phyloP scores from a whole-genome alignment of 495 filamentous ascomycete genomes.

The Aspergillus nidulans region DNA sequence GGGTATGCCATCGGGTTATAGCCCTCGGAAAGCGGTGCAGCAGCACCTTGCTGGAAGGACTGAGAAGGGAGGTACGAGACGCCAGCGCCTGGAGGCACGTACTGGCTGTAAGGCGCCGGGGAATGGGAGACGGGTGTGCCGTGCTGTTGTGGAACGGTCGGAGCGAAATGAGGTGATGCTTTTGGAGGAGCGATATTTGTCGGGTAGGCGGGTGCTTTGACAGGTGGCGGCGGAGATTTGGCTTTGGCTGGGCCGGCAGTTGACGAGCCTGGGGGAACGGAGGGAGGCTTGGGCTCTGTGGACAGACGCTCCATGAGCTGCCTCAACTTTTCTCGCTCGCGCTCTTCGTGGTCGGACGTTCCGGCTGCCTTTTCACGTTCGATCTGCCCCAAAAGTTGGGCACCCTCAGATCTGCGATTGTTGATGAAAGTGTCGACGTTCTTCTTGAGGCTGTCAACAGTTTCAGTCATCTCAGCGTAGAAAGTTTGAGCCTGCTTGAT shows the following conservation, averaged over 20 bases:
- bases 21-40: constrained; percentile 41
- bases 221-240: constrained; percentile 43
- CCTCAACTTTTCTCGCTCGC: constrained; percentile 77
- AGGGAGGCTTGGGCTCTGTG: constrained; percentile 56
- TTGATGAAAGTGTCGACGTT: constrained; percentile 96
- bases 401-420: constrained; percentile 87
- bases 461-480: constrained; percentile 94
- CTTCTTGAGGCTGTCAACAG: constrained; percentile 88
- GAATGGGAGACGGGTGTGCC: constrained; percentile 35
- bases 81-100: constrained; percentile 26
- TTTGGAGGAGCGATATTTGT: constrained; percentile 33
- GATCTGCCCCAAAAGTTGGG: constrained; percentile 81
- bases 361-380: constrained; percentile 68
- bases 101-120: constrained; percentile 40
- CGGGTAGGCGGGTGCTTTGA: constrained; percentile 37
- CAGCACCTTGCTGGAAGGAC: constrained; percentile 45
- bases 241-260: constrained; percentile 32
- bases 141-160: constrained; percentile 29
- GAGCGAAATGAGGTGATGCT: constrained; percentile 46
- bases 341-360: constrained; percentile 71
- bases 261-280: constrained; percentile 40
- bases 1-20: constrained; percentile 56
- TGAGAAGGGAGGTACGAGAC: constrained; percentile 31
- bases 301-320: constrained; percentile 95
- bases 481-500: constrained; percentile 82